A percentile compares a stretch with the other conserved stretches of the same genome.
These are phyloP conservation scores for Chrysosphaeria jannelii DNA, from an alignment of 2,329 filamentous ascomycete genomes.

Conservation along the genomic window DNA sequence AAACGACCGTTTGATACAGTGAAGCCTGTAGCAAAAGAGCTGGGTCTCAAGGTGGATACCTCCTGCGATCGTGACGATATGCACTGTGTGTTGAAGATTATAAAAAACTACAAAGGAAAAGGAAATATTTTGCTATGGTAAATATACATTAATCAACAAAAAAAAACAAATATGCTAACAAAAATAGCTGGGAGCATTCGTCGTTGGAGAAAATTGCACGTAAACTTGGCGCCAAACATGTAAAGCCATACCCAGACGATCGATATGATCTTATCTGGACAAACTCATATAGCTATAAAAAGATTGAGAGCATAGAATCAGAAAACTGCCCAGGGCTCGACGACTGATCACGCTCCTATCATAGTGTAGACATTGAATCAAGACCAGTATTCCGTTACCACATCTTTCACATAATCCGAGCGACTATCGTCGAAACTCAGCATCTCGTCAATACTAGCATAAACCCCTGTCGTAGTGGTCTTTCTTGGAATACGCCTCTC, in stretches of 20 bases:
- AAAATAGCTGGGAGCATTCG: conserved; percentile 13
- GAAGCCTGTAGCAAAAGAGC: conserved; percentile 20
- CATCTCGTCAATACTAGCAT: too few relatives aligned
- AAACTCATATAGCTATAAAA: conserved; percentile 16
- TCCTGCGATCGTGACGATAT: conserved; percentile 24
- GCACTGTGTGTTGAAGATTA: conserved; percentile 19
- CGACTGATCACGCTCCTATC: too few relatives aligned
- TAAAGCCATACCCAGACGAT: conserved; percentile 18
- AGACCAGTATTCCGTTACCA: too few relatives aligned
- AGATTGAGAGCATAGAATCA: conserved; percentile 14
- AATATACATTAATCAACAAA: too few relatives aligned
- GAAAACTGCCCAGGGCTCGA: conserved; percentile 25
- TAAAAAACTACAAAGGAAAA: conserved; percentile 15
- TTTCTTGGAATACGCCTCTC: neutral
- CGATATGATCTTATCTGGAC: conserved; percentile 26
- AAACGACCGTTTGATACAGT: conserved; percentile 25
- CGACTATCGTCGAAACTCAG: too few relatives aligned
- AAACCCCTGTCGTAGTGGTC: neutral
- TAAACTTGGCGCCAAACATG: conserved; percentile 17
- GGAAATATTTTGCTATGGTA: conserved; percentile 28
- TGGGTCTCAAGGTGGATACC: conserved; percentile 22
- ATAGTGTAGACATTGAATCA: too few relatives aligned
- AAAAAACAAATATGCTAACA: too few relatives aligned
- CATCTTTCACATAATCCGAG: too few relatives aligned
- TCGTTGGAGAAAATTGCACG: conserved; percentile 19